Evolutionary conservation across 2,329 filamentous ascomycete species (phyloP).

Genomic region (Esteya vermicola): DNA sequence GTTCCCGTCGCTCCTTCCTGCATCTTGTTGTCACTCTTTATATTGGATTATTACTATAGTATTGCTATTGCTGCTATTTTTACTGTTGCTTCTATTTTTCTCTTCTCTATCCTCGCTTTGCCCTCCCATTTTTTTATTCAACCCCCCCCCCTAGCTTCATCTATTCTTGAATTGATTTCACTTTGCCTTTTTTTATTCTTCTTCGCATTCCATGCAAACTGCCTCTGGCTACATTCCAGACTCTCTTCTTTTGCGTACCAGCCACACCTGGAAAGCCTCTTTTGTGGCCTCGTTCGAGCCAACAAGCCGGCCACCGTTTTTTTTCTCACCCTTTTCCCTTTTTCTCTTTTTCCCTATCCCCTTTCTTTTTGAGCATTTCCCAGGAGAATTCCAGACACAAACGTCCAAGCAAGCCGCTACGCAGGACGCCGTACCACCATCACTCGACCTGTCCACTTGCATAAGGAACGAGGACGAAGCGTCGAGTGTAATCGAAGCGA

Average conservation of each 20-base stretch:
- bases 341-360: too few species aligned
- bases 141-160: neutral
- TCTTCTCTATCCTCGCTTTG: neutral
- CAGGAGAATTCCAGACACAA: too few species aligned
- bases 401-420: too few species aligned
- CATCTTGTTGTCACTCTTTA: neutral
- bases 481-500: too few species aligned
- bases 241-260: too few species aligned
- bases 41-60: neutral
- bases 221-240: neutral
- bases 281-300: too few species aligned
- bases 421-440: too few species aligned
- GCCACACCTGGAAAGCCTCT: neutral
- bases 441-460: too few species aligned
- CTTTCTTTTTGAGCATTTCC: too few species aligned
- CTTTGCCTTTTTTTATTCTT: neutral
- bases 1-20: slow-evolving; percentile 1
- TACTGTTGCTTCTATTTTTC: neutral
- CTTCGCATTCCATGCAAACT: neutral
- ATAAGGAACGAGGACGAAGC: too few species aligned
- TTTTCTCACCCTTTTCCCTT: too few species aligned
- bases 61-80: neutral
- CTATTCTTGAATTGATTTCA: neutral
- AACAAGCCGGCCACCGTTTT: too few species aligned
- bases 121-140: neutral